Evolutionary conservation across 495 filamentous ascomycete genomes (phyloP).

Genomic region (Neurospora tetrasperma): DNA sequence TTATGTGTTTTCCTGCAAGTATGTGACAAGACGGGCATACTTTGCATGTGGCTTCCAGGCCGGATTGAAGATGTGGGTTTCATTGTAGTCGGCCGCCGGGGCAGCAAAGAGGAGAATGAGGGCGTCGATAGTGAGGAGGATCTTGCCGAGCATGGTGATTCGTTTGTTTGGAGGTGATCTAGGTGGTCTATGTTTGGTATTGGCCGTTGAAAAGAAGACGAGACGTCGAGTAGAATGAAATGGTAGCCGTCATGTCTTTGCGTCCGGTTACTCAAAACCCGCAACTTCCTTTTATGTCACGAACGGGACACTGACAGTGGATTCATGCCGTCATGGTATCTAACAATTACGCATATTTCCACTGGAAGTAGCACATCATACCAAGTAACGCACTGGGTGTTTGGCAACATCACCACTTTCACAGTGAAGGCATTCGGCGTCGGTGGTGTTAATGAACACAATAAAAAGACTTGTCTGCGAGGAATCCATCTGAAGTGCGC

Average conservation of each 20-base stretch:
- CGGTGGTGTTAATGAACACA: background rate
- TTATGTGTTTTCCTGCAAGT: background rate
- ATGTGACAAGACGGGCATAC: slow-evolving; percentile 11
- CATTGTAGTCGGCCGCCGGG: slow-evolving; percentile 37
- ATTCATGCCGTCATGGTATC: background rate
- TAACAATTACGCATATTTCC: background rate
- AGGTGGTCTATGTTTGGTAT: background rate
- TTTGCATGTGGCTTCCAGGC: slow-evolving; percentile 47
- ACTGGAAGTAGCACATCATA: background rate
- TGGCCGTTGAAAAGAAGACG: background rate
- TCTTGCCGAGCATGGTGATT: slow-evolving; percentile 29
- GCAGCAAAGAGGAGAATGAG: slow-evolving; percentile 31
- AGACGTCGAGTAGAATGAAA: background rate
- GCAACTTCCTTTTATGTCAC: background rate
- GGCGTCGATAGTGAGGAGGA: slow-evolving; percentile 36
- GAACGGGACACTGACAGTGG: background rate
- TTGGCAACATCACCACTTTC: background rate
- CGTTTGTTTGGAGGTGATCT: background rate
- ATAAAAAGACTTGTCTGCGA: background rate
- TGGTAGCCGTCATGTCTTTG: background rate
- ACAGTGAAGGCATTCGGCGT: background rate
- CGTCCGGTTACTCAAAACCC: background rate
- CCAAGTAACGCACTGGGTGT: background rate
- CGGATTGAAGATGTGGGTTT: slow-evolving; percentile 46
- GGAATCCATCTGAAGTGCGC: background rate